Base-by-base conservation (phyloP, 1,139 yeast genomes). In the Taphrina flavorubra region DNA sequence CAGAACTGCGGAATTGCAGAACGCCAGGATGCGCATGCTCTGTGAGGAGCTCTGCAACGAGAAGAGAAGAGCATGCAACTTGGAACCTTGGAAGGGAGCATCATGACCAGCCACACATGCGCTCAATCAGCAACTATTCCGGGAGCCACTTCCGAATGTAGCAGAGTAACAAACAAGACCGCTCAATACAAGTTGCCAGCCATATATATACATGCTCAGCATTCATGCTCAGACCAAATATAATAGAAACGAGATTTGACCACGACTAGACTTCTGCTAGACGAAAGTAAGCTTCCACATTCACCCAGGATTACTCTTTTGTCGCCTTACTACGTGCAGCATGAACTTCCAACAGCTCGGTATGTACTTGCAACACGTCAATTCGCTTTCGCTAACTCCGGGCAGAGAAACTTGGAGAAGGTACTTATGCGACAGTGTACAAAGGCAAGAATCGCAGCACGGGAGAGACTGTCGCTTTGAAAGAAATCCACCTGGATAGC, bases 371-470 rank as follows among this genome's bases (percentile, higher is more conserved):
- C 31, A 25, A 25, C 31, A 25, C 4, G 4, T 25, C 31, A 25
- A 25, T 25, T 25, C 31, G 31, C 2, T 25, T 25, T 25, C 31
- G 31, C 53, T 49, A 36, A 49, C 36, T 8, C 16, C 14, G 6
- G 3, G 20, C 25, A 58, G 72, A 70, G 58, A 70, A 69, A 65
- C 67, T 70, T 10, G 70, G 70, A 44, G 70, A 69, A 65, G 99
- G 99, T 70, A 94, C 99, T 1, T 94, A 94, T 81, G 99, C 99
- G 69, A 94, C 98, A 6, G 99, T 94, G 37, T 94, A 94, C 81
- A 94, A 92, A 76, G 99, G 98, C 11, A 84, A 97, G 71, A 94
- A 94, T 78, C 85, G 96, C 68, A 85, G 91, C 70, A 89, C 97
- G 0, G 98, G 98, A 6, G 92, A 94, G 42, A 83, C 91, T 66